Conservation (phyloP, 2,329 filamentous ascomycete species). For the Cyphellophora attinorum region DNA sequence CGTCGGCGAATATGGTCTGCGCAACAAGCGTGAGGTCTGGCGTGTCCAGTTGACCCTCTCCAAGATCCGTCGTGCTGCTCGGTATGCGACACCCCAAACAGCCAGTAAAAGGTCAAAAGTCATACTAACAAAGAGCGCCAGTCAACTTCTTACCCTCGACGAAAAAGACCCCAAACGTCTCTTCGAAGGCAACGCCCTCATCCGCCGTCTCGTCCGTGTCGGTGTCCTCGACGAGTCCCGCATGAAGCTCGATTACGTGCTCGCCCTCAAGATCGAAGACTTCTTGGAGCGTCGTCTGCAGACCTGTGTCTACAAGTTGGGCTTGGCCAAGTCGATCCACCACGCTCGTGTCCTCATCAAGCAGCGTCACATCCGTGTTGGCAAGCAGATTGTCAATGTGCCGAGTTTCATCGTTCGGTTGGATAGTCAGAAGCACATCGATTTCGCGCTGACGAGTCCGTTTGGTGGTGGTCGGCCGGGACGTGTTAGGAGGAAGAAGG, state of each 20-base stretch:
- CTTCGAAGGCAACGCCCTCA: constrained; percentile 99
- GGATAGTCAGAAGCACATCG: constrained; percentile 99
- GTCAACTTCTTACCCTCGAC: constrained; percentile 98
- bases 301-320: constrained; percentile 99
- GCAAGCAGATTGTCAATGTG: constrained; percentile 99
- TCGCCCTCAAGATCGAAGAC: constrained; percentile 98
- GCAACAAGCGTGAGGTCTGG: constrained; percentile 99
- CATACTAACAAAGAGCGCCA: constrained; percentile 32
- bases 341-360: constrained; percentile 99
- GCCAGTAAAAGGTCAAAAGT: too few species aligned
- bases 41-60: constrained; percentile 98
- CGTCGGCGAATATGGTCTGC: constrained; percentile 98
- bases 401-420: constrained; percentile 99
- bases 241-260: constrained; percentile 99
- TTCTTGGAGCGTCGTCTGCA: constrained; percentile 99
- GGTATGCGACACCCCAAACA: constrained; percentile 59
- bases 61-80: constrained; percentile 99
- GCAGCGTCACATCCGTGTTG: constrained; percentile 98
- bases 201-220: constrained; percentile 98
- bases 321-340: constrained; percentile 99
- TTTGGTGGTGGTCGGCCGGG: constrained; percentile 95
- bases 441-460: constrained; percentile 95
- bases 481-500: constrained; percentile 99
- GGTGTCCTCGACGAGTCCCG: constrained; percentile 99
- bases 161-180: constrained; percentile 99